phyloP scores from a whole-genome alignment of 108 stramenopile species.

The Skeletonema marinoi region DNA sequence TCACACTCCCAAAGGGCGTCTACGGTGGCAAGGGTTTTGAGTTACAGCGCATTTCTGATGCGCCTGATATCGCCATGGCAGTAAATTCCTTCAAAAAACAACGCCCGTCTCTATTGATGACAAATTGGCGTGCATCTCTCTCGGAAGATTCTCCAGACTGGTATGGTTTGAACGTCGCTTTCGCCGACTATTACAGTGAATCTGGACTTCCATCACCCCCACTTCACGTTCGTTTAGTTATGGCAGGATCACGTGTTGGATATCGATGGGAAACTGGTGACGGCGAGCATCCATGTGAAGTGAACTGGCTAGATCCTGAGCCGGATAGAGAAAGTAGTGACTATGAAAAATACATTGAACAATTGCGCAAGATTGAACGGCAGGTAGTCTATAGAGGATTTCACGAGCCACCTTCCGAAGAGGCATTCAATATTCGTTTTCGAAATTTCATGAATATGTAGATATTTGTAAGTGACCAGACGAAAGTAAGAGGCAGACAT shows the following conservation, averaged over 20 bases:
- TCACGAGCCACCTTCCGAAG: not conserved
- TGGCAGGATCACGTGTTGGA: not conserved
- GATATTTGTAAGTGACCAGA: too few species aligned
- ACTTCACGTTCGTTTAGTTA: not conserved
- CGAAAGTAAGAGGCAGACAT: too few species aligned
- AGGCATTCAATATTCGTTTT: not conserved
- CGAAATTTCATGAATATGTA: too few species aligned
- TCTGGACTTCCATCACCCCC: not conserved
- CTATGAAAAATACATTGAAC: not conserved
- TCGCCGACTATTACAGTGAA: too few species aligned
- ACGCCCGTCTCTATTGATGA: not conserved
- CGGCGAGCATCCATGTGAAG: not conserved
- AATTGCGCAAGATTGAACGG: not conserved
- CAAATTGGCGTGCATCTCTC: not conserved
- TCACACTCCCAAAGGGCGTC: not conserved
- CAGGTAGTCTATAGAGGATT: not conserved
- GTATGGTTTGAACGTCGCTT: not conserved
- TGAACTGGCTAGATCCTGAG: not conserved
- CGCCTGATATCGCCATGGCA: not conserved
- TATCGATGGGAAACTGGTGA: not conserved
- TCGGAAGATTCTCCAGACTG: not conserved
- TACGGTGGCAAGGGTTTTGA: not conserved
- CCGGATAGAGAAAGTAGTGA: not conserved
- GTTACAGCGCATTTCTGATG: not conserved
- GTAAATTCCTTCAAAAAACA: not conserved